Evolutionary conservation across 2,329 filamentous ascomycete genomes (phyloP).

Genomic region (Pseudogymnoascus destructans): DNA sequence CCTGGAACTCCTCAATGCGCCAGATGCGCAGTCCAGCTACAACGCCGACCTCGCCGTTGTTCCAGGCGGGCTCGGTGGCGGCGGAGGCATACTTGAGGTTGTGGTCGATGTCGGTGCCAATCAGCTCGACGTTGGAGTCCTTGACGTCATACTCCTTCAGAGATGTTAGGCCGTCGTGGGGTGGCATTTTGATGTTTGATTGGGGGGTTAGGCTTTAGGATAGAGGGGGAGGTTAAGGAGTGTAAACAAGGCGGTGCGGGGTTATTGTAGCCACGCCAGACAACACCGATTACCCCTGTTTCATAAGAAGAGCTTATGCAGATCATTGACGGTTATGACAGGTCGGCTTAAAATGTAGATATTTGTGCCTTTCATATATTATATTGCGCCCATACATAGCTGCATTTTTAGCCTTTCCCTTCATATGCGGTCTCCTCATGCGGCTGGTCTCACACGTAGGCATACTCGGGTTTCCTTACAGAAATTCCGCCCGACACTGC

Average conservation of each 20-base stretch:
- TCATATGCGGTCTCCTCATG: not conserved
- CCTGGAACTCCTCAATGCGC: slow-evolving; percentile 55
- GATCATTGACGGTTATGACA: not conserved
- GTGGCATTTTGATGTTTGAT: slow-evolving; percentile 37
- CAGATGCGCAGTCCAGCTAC: slow-evolving; percentile 45
- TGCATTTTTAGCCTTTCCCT: not conserved
- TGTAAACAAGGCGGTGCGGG: not conserved
- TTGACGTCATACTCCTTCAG: slow-evolving; percentile 52
- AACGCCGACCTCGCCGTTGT: slow-evolving; percentile 39
- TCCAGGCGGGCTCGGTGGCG: slow-evolving; percentile 51
- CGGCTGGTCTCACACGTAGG: not conserved
- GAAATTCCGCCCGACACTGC: not conserved
- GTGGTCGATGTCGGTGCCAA: slow-evolving; percentile 52
- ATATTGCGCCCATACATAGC: not conserved
- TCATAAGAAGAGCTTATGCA: not conserved
- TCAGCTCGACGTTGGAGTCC: slow-evolving; percentile 54
- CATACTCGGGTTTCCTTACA: not conserved
- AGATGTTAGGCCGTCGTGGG: slow-evolving; percentile 48
- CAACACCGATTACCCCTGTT: not conserved
- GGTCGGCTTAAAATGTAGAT: not conserved
- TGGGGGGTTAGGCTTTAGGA: not conserved
- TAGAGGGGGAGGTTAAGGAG: not conserved
- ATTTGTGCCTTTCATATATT: not conserved
- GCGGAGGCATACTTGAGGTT: slow-evolving; percentile 55
- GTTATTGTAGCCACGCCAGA: not conserved